A percentile compares a stretch with the other conserved stretches of the same genome.
Conservation (phyloP, 805 yeast species). For the Ascoidea asiatica region DNA sequence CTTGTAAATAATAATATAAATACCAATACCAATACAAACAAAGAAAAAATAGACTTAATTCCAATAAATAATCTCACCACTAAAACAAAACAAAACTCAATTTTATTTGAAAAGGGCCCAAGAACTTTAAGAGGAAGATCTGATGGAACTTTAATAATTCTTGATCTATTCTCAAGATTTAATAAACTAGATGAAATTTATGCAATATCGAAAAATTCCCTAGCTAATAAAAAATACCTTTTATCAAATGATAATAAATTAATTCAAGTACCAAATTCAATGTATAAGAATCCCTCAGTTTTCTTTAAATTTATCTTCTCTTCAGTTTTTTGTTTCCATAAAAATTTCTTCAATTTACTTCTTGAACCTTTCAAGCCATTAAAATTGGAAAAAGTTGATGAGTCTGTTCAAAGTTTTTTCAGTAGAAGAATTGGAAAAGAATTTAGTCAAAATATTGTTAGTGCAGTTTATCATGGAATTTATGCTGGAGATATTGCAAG, state of each 20-base stretch:
- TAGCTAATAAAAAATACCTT: conserved; percentile 63
- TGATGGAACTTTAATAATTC: conserved; percentile 57
- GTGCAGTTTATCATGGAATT: conserved; percentile 81
- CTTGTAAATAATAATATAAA: not conserved
- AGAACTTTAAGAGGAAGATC: conserved; percentile 77
- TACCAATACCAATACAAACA: no score
- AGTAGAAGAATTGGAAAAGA: conserved; percentile 53
- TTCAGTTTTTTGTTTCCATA: not conserved
- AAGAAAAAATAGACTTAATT: no score
- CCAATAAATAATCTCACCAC: no score
- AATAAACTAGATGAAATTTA: conserved; percentile 35
- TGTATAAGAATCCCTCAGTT: not conserved
- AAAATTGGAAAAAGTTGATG: conserved; percentile 32
- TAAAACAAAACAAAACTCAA: conserved; percentile 12
- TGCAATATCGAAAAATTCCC: conserved; percentile 42
- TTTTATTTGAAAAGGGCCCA: conserved; percentile 74
- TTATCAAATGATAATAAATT: conserved; percentile 32
- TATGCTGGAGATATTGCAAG: conserved; percentile 73
- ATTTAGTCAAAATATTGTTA: conserved; percentile 34
- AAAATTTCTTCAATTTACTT: no score
- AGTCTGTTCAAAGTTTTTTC: conserved; percentile 56
- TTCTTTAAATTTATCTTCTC: conserved; percentile 17
- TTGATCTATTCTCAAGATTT: conserved; percentile 40
- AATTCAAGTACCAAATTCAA: conserved; percentile 34
- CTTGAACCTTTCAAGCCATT: conserved; percentile 25